phyloP scores from a whole-genome alignment of 805 yeast species.

The Candida adriatica region DNA sequence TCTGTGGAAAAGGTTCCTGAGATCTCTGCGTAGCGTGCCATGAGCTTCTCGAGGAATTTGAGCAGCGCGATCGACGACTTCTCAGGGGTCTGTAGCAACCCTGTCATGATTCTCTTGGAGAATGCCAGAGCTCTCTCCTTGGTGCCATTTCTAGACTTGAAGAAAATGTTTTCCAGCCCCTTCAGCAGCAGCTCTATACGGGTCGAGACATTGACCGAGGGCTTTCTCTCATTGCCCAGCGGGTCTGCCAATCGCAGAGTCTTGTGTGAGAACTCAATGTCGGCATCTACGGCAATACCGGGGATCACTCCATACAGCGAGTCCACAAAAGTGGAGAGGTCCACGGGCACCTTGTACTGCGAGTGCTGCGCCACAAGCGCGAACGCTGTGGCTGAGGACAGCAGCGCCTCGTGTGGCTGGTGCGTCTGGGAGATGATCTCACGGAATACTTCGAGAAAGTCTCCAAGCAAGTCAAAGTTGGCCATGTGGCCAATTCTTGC shows the following conservation, averaged over 20 bases:
- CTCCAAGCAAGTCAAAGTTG: conserved; percentile 88
- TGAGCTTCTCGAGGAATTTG: conserved; percentile 71
- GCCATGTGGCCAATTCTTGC: conserved; percentile 89
- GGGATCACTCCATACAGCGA: conserved; percentile 65
- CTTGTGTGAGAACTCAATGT: conserved; percentile 79
- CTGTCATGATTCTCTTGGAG: conserved; percentile 68
- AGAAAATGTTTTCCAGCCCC: conserved; percentile 75
- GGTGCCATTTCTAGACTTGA: conserved; percentile 65
- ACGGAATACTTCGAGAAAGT: conserved; percentile 79
- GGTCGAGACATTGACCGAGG: conserved; percentile 80
- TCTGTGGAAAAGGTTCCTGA: conserved; percentile 80
- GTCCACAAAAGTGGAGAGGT: conserved; percentile 72
- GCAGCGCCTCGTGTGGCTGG: conserved; percentile 41
- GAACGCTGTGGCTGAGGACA: conserved; percentile 87
- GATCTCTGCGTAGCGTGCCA: conserved; percentile 63
- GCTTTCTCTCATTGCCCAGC: conserved; percentile 42
- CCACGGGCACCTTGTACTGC: conserved; percentile 67
- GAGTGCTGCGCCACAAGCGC: conserved; percentile 73
- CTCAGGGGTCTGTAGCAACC: conserved; percentile 75
- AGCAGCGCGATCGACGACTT: conserved; percentile 74
- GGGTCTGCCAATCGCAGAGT: conserved; percentile 80
- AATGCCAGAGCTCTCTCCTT: conserved; percentile 69
- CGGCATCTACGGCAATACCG: conserved; percentile 68
- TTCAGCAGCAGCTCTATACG: conserved; percentile 77
- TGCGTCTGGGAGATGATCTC: conserved; percentile 60